Percentiles rank a stretch among this genome's conserved stretches.
These are phyloP conservation scores for Coemansia sp. DNA, from an alignment of 192 early-diverging fungal genomes.

Conservation along the genomic window DNA sequence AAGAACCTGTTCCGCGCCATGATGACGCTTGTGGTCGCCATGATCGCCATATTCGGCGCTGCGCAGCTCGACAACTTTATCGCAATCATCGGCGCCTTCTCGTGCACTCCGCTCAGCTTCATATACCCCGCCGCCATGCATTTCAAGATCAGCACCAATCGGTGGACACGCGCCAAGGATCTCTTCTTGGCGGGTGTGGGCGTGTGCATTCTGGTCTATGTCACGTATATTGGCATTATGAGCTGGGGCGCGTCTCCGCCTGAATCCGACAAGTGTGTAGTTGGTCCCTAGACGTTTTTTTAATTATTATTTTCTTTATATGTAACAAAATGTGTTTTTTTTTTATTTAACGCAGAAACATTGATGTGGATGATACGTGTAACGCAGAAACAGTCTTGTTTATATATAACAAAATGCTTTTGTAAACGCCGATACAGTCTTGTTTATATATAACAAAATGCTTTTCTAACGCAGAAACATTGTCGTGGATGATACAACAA, in stretches of 20 bases:
- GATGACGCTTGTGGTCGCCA: slow-evolving; percentile 63
- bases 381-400: too few relatives aligned
- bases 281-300: not conserved
- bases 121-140: slow-evolving; percentile 89
- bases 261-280: slow-evolving; percentile 11
- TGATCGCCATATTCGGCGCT: slow-evolving; percentile 75
- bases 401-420: not conserved
- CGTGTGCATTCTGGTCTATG: slow-evolving; percentile 71
- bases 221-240: slow-evolving; percentile 59
- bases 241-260: slow-evolving; percentile 45
- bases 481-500: not conserved
- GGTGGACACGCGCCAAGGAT: slow-evolving; percentile 57
- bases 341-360: too few relatives aligned
- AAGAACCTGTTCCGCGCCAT: slow-evolving; percentile 79
- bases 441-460: not conserved
- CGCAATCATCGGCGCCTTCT: slow-evolving; percentile 80
- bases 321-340: too few relatives aligned
- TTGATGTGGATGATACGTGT: too few relatives aligned
- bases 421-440: too few relatives aligned
- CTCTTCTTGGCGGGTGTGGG: slow-evolving; percentile 66
- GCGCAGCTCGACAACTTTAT: slow-evolving; percentile 84
- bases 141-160: slow-evolving; percentile 55
- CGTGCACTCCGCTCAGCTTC: slow-evolving; percentile 73
- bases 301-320: not conserved
- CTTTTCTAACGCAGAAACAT: not conserved